Conservation (phyloP, 306 rosid species). For the Gastrolobium bilobum region DNA sequence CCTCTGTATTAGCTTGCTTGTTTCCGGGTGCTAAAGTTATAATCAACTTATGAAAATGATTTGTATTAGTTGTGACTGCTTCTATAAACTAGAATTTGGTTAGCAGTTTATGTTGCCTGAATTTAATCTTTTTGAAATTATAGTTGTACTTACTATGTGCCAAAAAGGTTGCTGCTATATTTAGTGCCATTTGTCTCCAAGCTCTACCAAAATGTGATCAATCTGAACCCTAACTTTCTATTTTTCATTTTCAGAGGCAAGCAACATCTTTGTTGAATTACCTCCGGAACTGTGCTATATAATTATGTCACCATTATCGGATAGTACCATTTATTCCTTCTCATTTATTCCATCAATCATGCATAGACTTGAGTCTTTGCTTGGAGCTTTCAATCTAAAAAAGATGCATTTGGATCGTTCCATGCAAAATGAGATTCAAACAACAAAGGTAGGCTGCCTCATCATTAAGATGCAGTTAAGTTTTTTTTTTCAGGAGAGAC, state of each 20-base stretch:
- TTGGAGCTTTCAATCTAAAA: conserved; percentile 71
- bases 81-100: not conserved
- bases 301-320: conserved; percentile 77
- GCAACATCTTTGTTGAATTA: conserved; percentile 64
- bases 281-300: conserved; percentile 86
- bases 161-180: not conserved
- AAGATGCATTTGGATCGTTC: conserved; percentile 67
- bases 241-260: conserved; percentile 60
- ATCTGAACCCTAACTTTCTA: conserved; percentile 32
- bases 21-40: not conserved
- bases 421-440: conserved; percentile 65
- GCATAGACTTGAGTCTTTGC: conserved; percentile 78
- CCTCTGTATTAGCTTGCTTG: conserved; percentile 23
- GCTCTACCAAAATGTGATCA: not conserved
- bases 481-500: conserved; percentile 13
- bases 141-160: not conserved
- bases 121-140: not conserved
- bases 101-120: conserved; percentile 13
- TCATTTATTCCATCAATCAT: conserved; percentile 83
- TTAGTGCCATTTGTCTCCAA: conserved; percentile 30
- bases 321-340: conserved; percentile 62
- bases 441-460: conserved; percentile 61
- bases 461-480: not conserved
- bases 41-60: not conserved
- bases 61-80: not conserved